These are phyloP conservation scores for Cladosporium austrohemisphaericum DNA, from an alignment of 2,329 filamentous ascomycete genomes.

Conservation along the genomic window DNA sequence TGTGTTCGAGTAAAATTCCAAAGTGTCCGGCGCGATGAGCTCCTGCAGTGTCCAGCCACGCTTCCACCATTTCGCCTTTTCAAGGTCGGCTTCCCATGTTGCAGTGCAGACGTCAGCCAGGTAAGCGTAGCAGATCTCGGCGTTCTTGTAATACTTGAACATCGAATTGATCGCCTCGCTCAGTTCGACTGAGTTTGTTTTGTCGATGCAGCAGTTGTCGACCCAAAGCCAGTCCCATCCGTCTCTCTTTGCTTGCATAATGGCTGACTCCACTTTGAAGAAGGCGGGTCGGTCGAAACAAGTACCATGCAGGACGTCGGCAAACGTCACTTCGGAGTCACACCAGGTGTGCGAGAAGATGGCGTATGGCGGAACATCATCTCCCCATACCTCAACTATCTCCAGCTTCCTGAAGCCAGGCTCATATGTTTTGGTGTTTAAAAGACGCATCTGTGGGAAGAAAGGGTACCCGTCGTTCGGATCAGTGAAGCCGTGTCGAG, in stretches of 20 bases:
- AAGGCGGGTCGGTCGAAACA: conserved; percentile 19
- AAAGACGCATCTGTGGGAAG: conserved; percentile 13
- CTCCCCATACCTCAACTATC: conserved; percentile 10
- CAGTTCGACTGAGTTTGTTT: conserved; percentile 31
- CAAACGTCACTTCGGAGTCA: conserved; percentile 28
- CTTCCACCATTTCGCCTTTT: conserved; percentile 12
- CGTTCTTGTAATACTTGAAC: conserved; percentile 31
- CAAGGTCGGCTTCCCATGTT: neutral
- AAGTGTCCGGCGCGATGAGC: conserved; percentile 14
- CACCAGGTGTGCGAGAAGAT: conserved; percentile 36
- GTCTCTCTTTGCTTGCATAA: conserved; percentile 23
- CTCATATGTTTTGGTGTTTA: conserved; percentile 10
- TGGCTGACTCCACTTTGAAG: conserved; percentile 26
- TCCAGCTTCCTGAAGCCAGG: conserved; percentile 11
- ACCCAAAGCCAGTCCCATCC: conserved; percentile 31
- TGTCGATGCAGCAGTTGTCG: conserved; percentile 38
- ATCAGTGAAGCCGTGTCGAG: too few species aligned
- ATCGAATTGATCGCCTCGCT: conserved; percentile 28
- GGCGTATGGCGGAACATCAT: conserved; percentile 28
- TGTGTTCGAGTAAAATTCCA: conserved; percentile 15
- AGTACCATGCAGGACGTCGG: conserved; percentile 20
- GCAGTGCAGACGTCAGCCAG: conserved; percentile 26
- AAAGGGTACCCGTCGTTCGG: too few species aligned
- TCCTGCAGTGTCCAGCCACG: conserved; percentile 19
- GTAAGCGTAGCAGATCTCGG: conserved; percentile 34